A percentile compares a stretch with the other conserved stretches of the same genome.
These are phyloP conservation scores for Erythrophleum fordii DNA, from an alignment of 306 rosid species.

Conservation along the genomic window DNA sequence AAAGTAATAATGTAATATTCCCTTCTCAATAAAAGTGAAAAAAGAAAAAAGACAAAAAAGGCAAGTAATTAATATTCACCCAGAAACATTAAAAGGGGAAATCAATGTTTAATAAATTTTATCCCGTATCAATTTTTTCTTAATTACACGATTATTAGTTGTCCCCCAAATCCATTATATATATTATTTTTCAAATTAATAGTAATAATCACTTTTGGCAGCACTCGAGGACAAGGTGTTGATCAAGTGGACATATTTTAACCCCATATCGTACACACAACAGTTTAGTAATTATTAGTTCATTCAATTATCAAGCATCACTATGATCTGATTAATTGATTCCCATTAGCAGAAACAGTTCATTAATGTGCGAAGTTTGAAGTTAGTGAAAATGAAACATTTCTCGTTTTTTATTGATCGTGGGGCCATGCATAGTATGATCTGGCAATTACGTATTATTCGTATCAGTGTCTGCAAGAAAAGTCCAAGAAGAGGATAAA, in stretches of 20 bases:
- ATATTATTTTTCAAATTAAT: background rate
- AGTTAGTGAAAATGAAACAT: background rate
- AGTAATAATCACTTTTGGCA: background rate
- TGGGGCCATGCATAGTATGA: background rate
- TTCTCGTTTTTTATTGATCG: background rate
- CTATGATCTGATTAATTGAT: conserved; percentile 7
- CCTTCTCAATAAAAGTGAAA: background rate
- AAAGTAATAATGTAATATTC: background rate
- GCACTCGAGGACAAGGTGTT: conserved; percentile 37
- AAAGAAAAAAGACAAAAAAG: background rate
- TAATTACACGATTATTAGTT: background rate
- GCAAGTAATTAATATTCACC: background rate
- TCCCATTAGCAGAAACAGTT: background rate
- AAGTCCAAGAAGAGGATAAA: background rate
- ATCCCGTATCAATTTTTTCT: background rate
- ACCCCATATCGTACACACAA: background rate
- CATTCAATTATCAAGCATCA: too few species aligned
- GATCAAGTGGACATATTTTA: conserved; percentile 35
- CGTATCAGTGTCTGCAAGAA: background rate
- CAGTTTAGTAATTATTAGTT: too few species aligned
- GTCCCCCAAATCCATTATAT: background rate
- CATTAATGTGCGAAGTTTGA: background rate
- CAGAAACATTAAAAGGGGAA: background rate
- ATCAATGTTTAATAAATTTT: background rate
- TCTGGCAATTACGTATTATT: conserved; percentile 20